These are phyloP conservation scores for Arachis stenosperma DNA, from an alignment of 306 rosid genomes.

Conservation along the genomic window DNA sequence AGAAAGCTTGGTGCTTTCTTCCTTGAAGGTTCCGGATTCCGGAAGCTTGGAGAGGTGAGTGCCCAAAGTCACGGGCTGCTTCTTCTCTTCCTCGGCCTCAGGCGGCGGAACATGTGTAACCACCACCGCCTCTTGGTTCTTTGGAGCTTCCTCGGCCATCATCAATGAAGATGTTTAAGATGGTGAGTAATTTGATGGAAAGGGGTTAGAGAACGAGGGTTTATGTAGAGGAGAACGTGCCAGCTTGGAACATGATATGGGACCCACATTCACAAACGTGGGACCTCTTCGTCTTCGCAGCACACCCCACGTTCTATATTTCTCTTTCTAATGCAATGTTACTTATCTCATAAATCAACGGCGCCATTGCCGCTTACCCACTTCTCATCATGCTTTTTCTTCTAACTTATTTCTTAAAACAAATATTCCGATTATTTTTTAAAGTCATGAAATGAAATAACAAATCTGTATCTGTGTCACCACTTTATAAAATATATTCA, in stretches of 20 bases:
- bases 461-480: no score
- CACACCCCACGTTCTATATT: neutral
- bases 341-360: slow-evolving; percentile 40
- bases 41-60: slow-evolving; percentile 43
- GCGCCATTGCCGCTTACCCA: slow-evolving; percentile 50
- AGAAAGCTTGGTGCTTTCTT: slow-evolving; percentile 58
- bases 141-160: slow-evolving; percentile 50
- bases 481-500: no score
- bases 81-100: slow-evolving; percentile 23
- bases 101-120: slow-evolving; percentile 45
- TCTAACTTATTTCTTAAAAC: no score
- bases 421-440: no score
- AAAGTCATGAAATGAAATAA: no score
- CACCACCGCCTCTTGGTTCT: slow-evolving; percentile 34
- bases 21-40: slow-evolving; percentile 47
- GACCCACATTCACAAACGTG: slow-evolving; percentile 5
- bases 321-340: slow-evolving; percentile 8
- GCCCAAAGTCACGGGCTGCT: slow-evolving; percentile 33
- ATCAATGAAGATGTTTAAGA: neutral
- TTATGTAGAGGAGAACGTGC: neutral
- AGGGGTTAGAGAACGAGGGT: neutral
- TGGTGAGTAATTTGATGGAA: no score
- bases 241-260: slow-evolving; percentile 41
- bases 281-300: slow-evolving; percentile 38
- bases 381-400: no score